A percentile compares a stretch with the other conserved stretches of the same genome.
phyloP scores from a whole-genome alignment of 768 basidiomycete species.

The Gelatoporia subvermispora region DNA sequence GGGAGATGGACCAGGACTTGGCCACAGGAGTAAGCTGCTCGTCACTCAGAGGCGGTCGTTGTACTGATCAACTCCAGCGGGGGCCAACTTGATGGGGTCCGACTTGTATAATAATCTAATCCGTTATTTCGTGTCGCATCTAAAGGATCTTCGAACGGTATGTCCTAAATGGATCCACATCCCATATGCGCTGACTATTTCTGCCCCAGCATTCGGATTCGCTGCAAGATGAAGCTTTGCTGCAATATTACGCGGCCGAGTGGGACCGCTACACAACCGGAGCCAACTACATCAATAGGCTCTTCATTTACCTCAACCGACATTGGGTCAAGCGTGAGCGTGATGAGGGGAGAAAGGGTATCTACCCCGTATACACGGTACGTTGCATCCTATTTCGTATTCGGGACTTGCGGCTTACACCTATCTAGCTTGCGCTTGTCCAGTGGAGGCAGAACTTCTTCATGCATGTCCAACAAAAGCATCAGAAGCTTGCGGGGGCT shows the following conservation, averaged over 20 bases:
- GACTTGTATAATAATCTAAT: conserved; percentile 96
- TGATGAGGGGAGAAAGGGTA: conserved; percentile 92
- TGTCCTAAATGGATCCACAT: conserved; percentile 18
- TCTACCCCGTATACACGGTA: conserved; percentile 95
- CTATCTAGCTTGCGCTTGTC: conserved; percentile 76
- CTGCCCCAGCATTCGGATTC: conserved; percentile 64
- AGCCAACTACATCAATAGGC: conserved; percentile 93
- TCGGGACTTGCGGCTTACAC: neutral
- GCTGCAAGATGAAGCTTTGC: conserved; percentile 80
- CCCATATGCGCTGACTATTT: conserved; percentile 4
- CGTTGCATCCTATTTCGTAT: conserved; percentile 21
- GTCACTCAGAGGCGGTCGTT: conserved; percentile 5
- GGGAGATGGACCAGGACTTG: conserved; percentile 31
- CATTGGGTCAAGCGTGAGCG: conserved; percentile 99
- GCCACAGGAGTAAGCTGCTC: conserved; percentile 52
- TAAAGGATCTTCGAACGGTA: conserved; percentile 61
- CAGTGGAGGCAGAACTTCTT: conserved; percentile 96
- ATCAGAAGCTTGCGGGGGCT: conserved; percentile 80
- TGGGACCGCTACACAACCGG: conserved; percentile 98
- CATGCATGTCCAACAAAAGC: conserved; percentile 76
- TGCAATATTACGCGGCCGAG: conserved; percentile 87
- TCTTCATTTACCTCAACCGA: conserved; percentile 97
- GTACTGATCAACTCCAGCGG: conserved; percentile 44
- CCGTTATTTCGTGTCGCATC: conserved; percentile 82
- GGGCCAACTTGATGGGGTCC: conserved; percentile 94